phyloP scores from a whole-genome alignment of 176 grass and related monocot genomes.

The Zoysia pacifica region DNA sequence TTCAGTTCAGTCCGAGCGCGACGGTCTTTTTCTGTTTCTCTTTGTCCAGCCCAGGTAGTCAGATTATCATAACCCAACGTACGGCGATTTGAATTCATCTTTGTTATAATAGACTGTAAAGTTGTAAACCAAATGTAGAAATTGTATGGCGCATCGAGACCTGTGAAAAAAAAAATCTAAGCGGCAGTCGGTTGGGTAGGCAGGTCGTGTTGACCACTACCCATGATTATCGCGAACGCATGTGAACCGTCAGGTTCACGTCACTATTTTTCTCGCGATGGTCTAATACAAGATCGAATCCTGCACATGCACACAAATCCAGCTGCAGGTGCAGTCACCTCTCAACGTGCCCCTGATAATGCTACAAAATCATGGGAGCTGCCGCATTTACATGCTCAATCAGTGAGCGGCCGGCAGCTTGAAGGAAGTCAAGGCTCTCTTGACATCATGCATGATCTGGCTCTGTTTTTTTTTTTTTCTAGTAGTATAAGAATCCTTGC shows the following conservation, averaged over 20 bases:
- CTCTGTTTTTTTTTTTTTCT: background rate
- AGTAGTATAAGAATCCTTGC: background rate
- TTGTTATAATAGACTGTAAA: too few species aligned
- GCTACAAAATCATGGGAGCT: conserved; percentile 15
- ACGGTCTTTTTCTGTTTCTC: too few species aligned
- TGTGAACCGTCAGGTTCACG: conserved; percentile 1
- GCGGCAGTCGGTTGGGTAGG: background rate
- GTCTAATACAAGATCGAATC: background rate
- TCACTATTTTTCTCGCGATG: background rate
- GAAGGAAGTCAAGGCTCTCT: background rate
- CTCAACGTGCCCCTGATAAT: background rate
- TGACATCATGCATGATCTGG: background rate
- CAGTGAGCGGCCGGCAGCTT: background rate
- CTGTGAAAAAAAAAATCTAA: background rate
- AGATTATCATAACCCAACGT: too few species aligned
- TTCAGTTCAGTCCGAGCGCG: too few species aligned
- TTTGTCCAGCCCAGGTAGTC: too few species aligned
- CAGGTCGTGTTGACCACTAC: conserved; percentile 9
- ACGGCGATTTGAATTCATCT: too few species aligned
- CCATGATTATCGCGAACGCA: background rate
- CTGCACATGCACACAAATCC: conserved; percentile 25
- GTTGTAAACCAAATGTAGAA: background rate
- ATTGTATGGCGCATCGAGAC: background rate
- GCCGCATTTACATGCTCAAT: conserved; percentile 7
- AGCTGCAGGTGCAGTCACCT: conserved; percentile 15